These are phyloP conservation scores for Sextonia rubra DNA, from an alignment of 164 flowering plant species.

Conservation along the genomic window DNA sequence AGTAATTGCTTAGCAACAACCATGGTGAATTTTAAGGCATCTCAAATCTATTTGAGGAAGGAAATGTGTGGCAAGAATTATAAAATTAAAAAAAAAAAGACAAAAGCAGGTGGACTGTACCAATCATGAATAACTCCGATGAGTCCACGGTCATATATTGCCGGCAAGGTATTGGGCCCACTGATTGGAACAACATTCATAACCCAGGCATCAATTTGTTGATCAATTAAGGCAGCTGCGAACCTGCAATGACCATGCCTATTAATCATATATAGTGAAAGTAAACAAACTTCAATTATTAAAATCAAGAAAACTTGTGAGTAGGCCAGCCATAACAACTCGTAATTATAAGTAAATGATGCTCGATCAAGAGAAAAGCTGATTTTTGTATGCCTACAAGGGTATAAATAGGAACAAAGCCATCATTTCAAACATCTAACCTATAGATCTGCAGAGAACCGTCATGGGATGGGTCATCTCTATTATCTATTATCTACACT, in stretches of 20 bases:
- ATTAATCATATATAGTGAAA: too few relatives aligned
- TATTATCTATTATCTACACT: background rate
- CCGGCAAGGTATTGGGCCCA: slow-evolving; percentile 79
- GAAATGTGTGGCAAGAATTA: background rate
- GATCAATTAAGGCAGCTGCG: slow-evolving; percentile 77
- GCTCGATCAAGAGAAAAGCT: background rate
- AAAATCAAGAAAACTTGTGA: background rate
- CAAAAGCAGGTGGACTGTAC: slow-evolving; percentile 25
- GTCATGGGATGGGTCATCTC: background rate
- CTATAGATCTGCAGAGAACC: background rate
- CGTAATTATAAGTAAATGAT: background rate
- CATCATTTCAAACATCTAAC: background rate
- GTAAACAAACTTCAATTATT: background rate
- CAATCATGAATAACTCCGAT: slow-evolving; percentile 91
- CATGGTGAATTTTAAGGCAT: too few relatives aligned
- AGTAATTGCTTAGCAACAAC: too few relatives aligned
- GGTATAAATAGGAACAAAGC: background rate
- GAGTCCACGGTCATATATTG: slow-evolving; percentile 86
- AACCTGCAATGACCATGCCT: slow-evolving; percentile 42
- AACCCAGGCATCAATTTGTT: slow-evolving; percentile 65
- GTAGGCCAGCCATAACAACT: background rate
- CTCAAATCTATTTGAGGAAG: background rate
- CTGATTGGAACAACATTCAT: slow-evolving; percentile 85
- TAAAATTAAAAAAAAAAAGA: background rate
- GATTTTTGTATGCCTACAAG: background rate